Evolutionary conservation across 345 rosid species (phyloP).

Genomic region (Streptanthus diversifolius): DNA sequence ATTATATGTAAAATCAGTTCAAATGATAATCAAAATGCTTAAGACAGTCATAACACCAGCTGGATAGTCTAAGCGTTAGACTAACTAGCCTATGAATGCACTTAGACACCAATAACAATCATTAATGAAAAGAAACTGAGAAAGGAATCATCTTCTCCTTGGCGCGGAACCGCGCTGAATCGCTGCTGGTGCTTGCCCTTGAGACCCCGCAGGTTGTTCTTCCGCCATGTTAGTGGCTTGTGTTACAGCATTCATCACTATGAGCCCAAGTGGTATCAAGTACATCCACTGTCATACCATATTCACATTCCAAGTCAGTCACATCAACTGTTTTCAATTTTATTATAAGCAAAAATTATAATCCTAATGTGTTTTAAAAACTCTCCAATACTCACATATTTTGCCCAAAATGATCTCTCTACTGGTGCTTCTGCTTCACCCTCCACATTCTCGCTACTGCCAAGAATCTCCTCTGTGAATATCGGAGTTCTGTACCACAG

Average conservation of each 20-base stretch:
- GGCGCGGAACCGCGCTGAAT: slow-evolving; percentile 15
- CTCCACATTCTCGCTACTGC: slow-evolving; percentile 9
- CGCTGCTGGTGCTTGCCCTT: slow-evolving; percentile 21
- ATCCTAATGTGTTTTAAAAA: neutral
- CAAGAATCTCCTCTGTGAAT: slow-evolving; percentile 19
- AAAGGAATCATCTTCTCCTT: slow-evolving; percentile 11
- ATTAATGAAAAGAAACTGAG: neutral
- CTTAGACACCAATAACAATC: no score
- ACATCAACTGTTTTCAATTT: neutral
- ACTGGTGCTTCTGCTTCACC: slow-evolving; percentile 15
- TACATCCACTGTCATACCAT: slow-evolving; percentile 17
- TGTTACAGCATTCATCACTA: slow-evolving; percentile 21
- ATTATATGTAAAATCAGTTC: neutral
- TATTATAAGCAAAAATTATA: no score
- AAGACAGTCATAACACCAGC: neutral
- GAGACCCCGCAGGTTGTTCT: slow-evolving; percentile 6
- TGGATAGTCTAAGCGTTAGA: neutral
- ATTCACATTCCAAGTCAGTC: neutral
- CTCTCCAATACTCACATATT: slow-evolving; percentile 10
- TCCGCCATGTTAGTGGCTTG: slow-evolving; percentile 11
- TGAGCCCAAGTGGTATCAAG: slow-evolving; percentile 20
- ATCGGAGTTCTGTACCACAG: neutral
- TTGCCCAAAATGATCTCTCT: slow-evolving; percentile 22
- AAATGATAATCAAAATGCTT: neutral
- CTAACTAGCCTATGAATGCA: neutral